phyloP scores from a whole-genome alignment of 2,329 filamentous ascomycete species.

The Balansia obtecta region DNA sequence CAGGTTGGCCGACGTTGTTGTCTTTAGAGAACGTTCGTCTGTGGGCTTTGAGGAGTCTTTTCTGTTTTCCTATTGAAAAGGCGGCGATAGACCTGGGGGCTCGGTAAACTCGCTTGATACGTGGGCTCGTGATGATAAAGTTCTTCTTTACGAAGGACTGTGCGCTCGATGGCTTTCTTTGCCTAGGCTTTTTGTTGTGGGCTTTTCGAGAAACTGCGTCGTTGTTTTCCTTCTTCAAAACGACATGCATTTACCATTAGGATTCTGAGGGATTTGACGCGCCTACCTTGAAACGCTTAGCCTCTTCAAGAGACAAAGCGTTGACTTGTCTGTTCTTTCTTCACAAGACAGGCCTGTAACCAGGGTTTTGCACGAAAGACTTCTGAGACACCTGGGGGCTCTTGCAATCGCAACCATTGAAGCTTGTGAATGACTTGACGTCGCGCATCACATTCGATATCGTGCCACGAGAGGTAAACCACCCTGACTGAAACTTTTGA shows the following conservation, averaged over 20 bases:
- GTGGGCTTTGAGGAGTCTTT: constrained; percentile 43
- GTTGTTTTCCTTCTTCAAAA: constrained; percentile 4
- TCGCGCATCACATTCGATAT: not conserved
- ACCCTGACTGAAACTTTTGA: not conserved
- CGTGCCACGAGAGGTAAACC: not conserved
- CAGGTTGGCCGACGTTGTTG: constrained; percentile 20
- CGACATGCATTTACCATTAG: constrained; percentile 18
- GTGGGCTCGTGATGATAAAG: constrained; percentile 24
- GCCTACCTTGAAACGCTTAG: constrained; percentile 11
- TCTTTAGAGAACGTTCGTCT: constrained; percentile 8
- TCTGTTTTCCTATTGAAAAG: constrained; percentile 22
- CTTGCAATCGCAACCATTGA: constrained; percentile 7
- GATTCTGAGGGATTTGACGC: constrained; percentile 29
- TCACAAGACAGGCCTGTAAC: not conserved
- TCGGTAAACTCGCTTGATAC: constrained; percentile 23
- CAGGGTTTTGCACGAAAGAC: constrained; percentile 7
- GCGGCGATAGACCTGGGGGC: constrained; percentile 44
- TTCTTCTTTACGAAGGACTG: constrained; percentile 6
- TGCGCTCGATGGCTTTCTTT: constrained; percentile 19
- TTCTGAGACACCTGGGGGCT: constrained; percentile 26
- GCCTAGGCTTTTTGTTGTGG: constrained; percentile 19
- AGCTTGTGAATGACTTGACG: constrained; percentile 11
- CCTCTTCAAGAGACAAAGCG: not conserved
- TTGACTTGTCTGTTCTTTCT: not conserved
- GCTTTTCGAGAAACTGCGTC: constrained; percentile 15